Conservation (phyloP, 441 rosid species). For the Populus hybrid region DNA sequence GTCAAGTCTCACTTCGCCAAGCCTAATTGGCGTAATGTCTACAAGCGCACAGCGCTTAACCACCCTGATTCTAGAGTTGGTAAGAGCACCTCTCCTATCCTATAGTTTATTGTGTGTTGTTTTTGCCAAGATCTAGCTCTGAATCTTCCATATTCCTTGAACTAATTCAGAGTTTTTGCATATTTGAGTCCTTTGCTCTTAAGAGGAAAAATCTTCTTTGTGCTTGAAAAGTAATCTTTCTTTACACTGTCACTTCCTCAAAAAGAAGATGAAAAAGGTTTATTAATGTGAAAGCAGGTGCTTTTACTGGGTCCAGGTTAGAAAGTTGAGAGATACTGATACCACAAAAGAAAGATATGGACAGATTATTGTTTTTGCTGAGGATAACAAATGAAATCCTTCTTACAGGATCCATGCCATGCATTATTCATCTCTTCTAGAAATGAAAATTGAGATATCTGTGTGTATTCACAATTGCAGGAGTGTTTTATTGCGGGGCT, state of each 20-base stretch:
- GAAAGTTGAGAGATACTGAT: not conserved
- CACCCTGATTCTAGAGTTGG: constrained; percentile 68
- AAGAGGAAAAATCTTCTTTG: not conserved
- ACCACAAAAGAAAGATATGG: not conserved
- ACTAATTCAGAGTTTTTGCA: not conserved
- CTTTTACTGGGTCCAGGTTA: not conserved
- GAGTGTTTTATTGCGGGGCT: constrained; percentile 92
- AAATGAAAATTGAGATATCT: not conserved
- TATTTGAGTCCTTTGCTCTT: not conserved
- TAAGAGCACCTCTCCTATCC: constrained; percentile 27
- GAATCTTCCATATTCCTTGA: not conserved
- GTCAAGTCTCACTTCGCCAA: constrained; percentile 95
- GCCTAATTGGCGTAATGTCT: constrained; percentile 91
- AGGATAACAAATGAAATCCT: constrained; percentile 1
- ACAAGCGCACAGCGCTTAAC: constrained; percentile 62
- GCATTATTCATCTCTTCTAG: not conserved
- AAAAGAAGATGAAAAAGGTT: not conserved
- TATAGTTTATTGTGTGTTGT: not conserved
- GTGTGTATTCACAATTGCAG: constrained; percentile 42
- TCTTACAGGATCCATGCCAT: not conserved
- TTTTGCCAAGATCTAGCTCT: too few relatives aligned
- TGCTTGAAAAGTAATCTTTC: not conserved
- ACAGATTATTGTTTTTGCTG: not conserved
- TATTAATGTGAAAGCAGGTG: not conserved
- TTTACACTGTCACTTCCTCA: not conserved